These are phyloP conservation scores for Nicotiana obtusifolia DNA, from an alignment of 257 asterid genomes.

Conservation along the genomic window DNA sequence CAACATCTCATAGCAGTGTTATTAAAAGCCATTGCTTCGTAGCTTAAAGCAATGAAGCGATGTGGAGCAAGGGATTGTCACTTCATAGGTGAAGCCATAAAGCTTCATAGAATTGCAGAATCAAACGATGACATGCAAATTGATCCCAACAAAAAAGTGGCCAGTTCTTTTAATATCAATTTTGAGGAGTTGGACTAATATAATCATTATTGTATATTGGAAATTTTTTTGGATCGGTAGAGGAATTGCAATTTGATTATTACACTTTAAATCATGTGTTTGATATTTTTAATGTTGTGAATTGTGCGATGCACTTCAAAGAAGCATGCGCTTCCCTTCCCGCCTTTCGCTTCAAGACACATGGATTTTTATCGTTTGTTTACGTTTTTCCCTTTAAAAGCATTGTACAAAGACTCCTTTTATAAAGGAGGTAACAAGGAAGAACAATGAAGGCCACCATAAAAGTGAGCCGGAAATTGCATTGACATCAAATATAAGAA, in stretches of 20 bases:
- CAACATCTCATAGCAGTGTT: not conserved
- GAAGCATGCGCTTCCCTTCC: not conserved
- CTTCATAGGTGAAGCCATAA: not conserved
- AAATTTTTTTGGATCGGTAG: not conserved
- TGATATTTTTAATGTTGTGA: not conserved
- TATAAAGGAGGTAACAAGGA: not conserved
- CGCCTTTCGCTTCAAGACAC: not conserved
- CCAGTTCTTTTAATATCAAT: not conserved
- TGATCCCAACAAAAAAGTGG: not conserved
- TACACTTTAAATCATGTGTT: not conserved
- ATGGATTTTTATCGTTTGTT: not conserved
- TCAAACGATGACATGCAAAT: not conserved
- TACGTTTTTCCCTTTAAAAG: not conserved
- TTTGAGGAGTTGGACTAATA: not conserved
- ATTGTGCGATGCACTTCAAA: not conserved
- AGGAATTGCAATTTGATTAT: not conserved
- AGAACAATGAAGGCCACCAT: not conserved
- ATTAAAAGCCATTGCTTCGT: not conserved
- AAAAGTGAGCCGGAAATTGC: not conserved
- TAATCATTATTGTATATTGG: not conserved
- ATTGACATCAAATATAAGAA: not conserved
- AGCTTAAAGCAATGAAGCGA: not conserved
- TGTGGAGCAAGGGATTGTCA: not conserved
- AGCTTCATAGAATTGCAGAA: not conserved
- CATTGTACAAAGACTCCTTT: not conserved